These are phyloP conservation scores for Candida labiduridarum DNA, from an alignment of 1,139 yeast species.

Conservation along the genomic window DNA sequence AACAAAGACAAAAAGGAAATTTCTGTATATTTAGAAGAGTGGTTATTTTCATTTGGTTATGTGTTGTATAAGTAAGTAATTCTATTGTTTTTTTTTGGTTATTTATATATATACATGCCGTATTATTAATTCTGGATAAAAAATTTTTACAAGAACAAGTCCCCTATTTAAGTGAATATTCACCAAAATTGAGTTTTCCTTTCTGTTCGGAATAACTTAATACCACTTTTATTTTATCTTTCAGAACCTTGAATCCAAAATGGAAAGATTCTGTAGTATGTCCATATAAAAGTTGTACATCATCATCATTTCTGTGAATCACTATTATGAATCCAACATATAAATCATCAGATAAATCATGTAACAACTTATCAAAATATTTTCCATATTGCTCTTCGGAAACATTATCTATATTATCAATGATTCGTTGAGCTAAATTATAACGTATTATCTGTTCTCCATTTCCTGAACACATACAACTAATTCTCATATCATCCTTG, in stretches of 20 bases:
- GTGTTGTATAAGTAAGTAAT: slow-evolving; percentile 10
- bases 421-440: slow-evolving; percentile 38
- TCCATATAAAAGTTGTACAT: slow-evolving; percentile 33
- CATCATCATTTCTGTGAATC: slow-evolving; percentile 17
- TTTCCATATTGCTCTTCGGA: slow-evolving; percentile 15
- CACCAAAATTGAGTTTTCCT: slow-evolving; percentile 39
- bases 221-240: slow-evolving; percentile 24
- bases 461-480: slow-evolving; percentile 56
- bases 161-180: slow-evolving; percentile 23
- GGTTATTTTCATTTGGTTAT: not conserved
- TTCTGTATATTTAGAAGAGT: slow-evolving; percentile 12
- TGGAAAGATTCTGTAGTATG: slow-evolving; percentile 49
- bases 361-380: slow-evolving; percentile 15
- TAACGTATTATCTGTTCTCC: slow-evolving; percentile 54
- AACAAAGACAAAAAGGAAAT: slow-evolving; percentile 5
- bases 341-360: not conserved
- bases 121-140: slow-evolving; percentile 5
- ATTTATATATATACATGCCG: slow-evolving; percentile 9
- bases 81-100: slow-evolving; percentile 13
- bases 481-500: slow-evolving; percentile 23
- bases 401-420: slow-evolving; percentile 14
- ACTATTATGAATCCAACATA: slow-evolving; percentile 39
- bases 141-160: not conserved
- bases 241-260: slow-evolving; percentile 33
- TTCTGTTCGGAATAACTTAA: slow-evolving; percentile 26